These are phyloP conservation scores for Astrothelium subdiscretum DNA, from an alignment of 495 filamentous ascomycete species.

Conservation along the genomic window DNA sequence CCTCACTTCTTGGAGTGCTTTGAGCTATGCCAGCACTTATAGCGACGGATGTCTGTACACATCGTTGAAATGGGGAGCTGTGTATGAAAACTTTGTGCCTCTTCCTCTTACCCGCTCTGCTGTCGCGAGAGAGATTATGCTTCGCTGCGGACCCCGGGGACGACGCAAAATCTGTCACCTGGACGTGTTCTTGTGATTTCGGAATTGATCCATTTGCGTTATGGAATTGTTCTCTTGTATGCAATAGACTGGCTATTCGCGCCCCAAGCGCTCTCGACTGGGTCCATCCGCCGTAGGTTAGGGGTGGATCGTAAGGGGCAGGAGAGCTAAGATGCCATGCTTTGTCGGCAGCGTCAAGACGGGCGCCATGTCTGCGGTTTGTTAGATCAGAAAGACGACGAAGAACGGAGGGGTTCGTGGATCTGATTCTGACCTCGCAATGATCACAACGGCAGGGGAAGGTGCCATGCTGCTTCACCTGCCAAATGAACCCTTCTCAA, in stretches of 20 bases:
- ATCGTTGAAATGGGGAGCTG: conserved; percentile 83
- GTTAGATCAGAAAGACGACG: neutral
- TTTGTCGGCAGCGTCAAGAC: conserved; percentile 85
- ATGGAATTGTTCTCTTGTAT: conserved; percentile 30
- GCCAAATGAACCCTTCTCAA: neutral
- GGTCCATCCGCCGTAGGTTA: conserved; percentile 89
- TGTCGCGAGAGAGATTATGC: conserved; percentile 1
- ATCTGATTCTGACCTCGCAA: conserved; percentile 56
- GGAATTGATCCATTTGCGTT: neutral
- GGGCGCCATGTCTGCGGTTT: conserved; percentile 64
- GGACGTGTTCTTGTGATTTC: neutral
- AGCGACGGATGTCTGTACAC: conserved; percentile 82
- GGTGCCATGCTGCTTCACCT: conserved; percentile 34
- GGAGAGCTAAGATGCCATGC: conserved; percentile 93
- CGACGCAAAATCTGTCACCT: neutral
- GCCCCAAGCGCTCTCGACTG: conserved; percentile 69
- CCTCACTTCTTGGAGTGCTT: conserved; percentile 31
- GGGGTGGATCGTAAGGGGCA: conserved; percentile 87
- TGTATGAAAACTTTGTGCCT: conserved; percentile 77
- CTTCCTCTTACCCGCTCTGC: conserved; percentile 31
- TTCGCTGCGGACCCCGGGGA: neutral
- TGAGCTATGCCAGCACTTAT: conserved; percentile 82
- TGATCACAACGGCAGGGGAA: conserved; percentile 59
- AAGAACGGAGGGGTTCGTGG: neutral
- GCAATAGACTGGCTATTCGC: conserved; percentile 65